Base-by-base conservation (phyloP, 2,329 filamentous ascomycete genomes). In the Hypoxylon sp. region DNA sequence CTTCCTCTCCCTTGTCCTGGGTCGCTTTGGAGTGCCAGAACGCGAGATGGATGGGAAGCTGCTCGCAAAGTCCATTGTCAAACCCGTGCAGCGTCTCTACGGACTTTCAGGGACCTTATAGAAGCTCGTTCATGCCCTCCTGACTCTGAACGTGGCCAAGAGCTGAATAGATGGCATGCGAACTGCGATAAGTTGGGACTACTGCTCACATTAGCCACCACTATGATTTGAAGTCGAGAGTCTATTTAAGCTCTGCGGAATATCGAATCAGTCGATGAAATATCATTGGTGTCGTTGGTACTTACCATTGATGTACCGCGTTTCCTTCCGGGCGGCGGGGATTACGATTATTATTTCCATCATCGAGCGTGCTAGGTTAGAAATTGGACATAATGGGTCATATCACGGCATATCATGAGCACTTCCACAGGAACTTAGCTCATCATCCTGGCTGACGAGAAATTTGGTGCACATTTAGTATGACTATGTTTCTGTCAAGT, bases 101-200 rank as follows among this genome's bases (percentile, higher is more conserved):
- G 64, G 7, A 74, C 69, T 2, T 56, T 75, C 23, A 72, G 71
- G 3, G 72, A 75, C 32, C 61, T 75, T 2, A 58, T 75, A 30
- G 71, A 72, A 13, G 65, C 65, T 13, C 70, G 73, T 9, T 55
- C 49, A 14, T 55, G 50, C 2, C 56, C 60, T 43, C 67, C 55
- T 25, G 50, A 68, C 45, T 65, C 71, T 6, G 48, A 68, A 21
- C 52, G 34, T 3, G 59, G 49, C 10, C 63, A 49, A 10, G 59
- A 71, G 9, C 36, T 73, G 30, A 66, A 65, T 17, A 69, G 64
- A 34, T 75, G 74, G 73, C 63, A 75, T 38, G 71, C 73, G 13
- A 69, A 28, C 41, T 72, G 69, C 34, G 73, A 73, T 23, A 74
- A 73, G 38, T 17, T 75, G 1, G 74, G 73, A 4, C n/a, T 73